Evolutionary conservation across 2,329 filamentous ascomycete genomes (phyloP), one percentile per base, ranked within the genome.

Genomic region (Blastomyces percursus): DNA sequence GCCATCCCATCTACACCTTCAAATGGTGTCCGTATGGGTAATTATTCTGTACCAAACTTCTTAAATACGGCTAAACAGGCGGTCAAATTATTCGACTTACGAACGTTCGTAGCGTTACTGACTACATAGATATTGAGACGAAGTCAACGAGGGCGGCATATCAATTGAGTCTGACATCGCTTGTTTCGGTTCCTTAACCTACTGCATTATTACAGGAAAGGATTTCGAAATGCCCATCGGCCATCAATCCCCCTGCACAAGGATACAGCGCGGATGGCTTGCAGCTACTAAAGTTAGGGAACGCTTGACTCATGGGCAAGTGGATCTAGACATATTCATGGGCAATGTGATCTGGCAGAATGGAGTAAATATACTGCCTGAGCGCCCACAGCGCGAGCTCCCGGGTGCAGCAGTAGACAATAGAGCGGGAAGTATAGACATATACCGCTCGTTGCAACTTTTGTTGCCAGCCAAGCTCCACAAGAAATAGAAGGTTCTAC

Each of bases 141-240:
- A 56, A 46, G 35, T 44, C 50, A 40, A 61, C n/a, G 50, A 57
- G 35, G 27, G 30, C 32, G 51, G 32, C 44, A 24, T 61, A 46
- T 57, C 60, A 56, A 51, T 57, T 24, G 57, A 61, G 50, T 44
- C 48, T 55, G 60, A 61, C 38, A 55, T 61, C 44, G 32, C 38
- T n/a, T 61, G 60, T 55, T 61, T 55, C 51, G 35, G 60, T 46
- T 61, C 60, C 5, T 35, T 57, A 46, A 51, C 57, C 9, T 61
- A 61, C 27, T 32, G 57, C 35, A 32, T 46, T 14, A 51, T 35
- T 35, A 61, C 51, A n/a, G 60, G 32, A 61, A 52, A 51, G 35
- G 40, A 46, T 51, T 46, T 55, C 27, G 60, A 61, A 61, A 35
- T 57, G 48, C 52, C 50, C 24, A 55, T 56, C 21, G 4, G 32